Percentiles rank a stretch among this genome's conserved stretches.
These are phyloP conservation scores for Lactarius akahatsu DNA, from an alignment of 768 basidiomycete genomes.

Conservation along the genomic window DNA sequence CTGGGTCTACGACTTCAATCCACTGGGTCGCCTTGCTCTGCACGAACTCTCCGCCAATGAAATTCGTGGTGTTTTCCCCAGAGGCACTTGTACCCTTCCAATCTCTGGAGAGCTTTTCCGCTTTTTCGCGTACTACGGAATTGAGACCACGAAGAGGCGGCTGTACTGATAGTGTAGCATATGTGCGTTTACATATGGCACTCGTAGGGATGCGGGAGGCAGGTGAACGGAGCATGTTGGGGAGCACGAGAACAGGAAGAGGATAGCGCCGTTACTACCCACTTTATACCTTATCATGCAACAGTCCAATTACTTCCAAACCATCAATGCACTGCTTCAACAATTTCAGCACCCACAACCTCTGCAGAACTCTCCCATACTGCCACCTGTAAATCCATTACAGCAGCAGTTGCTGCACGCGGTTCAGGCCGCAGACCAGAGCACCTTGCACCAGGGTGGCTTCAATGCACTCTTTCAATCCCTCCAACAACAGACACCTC, in stretches of 20 bases:
- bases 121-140: slow-evolving; percentile 55
- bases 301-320: slow-evolving; percentile 8
- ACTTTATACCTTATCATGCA: not conserved
- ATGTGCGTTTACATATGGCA: slow-evolving; percentile 29
- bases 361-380: not conserved
- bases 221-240: not conserved
- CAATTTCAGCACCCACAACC: slow-evolving; percentile 11
- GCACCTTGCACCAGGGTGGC: not conserved
- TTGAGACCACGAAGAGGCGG: slow-evolving; percentile 49
- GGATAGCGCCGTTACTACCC: not conserved
- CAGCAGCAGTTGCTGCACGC: slow-evolving; percentile 9
- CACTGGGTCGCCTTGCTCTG: slow-evolving; percentile 77
- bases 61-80: slow-evolving; percentile 90
- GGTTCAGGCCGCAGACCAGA: slow-evolving; percentile 9
- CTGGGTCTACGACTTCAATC: slow-evolving; percentile 89
- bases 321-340: slow-evolving; percentile 16
- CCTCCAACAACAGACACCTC: slow-evolving; percentile 14
- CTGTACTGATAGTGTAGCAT: slow-evolving; percentile 32
- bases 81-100: slow-evolving; percentile 88
- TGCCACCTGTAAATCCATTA: slow-evolving; percentile 1
- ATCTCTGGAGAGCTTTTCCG: slow-evolving; percentile 64
- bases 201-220: slow-evolving; percentile 17
- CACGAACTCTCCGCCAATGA: slow-evolving; percentile 85
- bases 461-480: slow-evolving; percentile 12
- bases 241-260: not conserved